Percentiles rank a stretch among this genome's conserved stretches.
Conservation (phyloP, 2,329 filamentous ascomycete genomes). For the Zymoseptoria passerinii region DNA sequence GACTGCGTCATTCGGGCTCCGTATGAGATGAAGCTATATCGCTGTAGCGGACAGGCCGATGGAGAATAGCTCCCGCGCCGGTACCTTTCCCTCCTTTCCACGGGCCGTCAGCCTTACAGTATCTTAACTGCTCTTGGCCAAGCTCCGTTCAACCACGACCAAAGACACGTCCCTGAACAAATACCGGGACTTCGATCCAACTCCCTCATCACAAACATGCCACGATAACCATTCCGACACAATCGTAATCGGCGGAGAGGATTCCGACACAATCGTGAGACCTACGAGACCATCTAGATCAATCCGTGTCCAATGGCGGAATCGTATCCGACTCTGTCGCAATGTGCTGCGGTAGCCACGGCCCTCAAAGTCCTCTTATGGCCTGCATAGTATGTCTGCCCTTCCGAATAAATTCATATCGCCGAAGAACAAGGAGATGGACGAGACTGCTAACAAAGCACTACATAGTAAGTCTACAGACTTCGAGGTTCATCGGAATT, state of each 20-base stretch:
- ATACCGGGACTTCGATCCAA: not conserved
- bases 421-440: not conserved
- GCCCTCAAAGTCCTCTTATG: constrained; percentile 89
- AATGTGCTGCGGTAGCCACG: constrained; percentile 77
- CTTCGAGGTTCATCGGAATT: constrained; percentile 98
- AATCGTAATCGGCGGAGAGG: no score
- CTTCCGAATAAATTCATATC: not conserved
- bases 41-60: not conserved
- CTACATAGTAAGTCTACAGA: constrained; percentile 83
- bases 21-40: not conserved
- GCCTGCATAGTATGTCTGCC: constrained; percentile 72
- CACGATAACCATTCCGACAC: not conserved
- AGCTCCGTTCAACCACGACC: not conserved
- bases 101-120: not conserved
- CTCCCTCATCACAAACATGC: not conserved
- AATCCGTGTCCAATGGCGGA: constrained; percentile 57
- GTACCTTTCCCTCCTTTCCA: not conserved
- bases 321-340: constrained; percentile 74
- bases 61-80: not conserved
- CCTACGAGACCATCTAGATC: not conserved
- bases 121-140: not conserved
- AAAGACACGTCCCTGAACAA: not conserved
- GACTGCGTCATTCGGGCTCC: not conserved
- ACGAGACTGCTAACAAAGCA: not conserved
- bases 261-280: not conserved